Conservation (phyloP, 495 filamentous ascomycete species). For the Haplographium delicatum region DNA sequence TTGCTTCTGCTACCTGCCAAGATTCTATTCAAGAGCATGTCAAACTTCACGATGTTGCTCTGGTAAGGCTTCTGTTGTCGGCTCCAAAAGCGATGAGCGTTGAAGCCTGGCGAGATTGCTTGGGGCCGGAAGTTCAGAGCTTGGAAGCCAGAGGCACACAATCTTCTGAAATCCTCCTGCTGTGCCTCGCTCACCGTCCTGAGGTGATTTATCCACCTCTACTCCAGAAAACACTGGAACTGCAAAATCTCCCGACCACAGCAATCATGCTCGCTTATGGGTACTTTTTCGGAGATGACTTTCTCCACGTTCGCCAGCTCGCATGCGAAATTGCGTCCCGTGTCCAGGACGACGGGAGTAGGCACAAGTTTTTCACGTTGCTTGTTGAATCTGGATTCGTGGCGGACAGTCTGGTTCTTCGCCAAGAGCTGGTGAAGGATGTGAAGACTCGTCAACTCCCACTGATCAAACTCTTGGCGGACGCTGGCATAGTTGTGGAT, state of each 20-base stretch:
- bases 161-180: background rate
- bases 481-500: conserved; percentile 4
- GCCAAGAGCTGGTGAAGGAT: conserved; percentile 3
- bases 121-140: background rate
- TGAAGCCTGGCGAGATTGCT: conserved; percentile 6
- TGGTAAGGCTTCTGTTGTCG: conserved; percentile 9
- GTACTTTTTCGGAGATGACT: background rate
- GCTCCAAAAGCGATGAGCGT: conserved; percentile 8
- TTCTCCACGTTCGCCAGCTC: background rate
- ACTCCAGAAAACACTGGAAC: conserved; percentile 4
- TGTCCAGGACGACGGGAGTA: background rate
- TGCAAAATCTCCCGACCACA: conserved; percentile 3
- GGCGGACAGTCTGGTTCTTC: conserved; percentile 1
- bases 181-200: conserved; percentile 10
- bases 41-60: conserved; percentile 6
- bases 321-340: conserved; percentile 4
- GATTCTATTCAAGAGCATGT: conserved; percentile 4
- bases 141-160: background rate
- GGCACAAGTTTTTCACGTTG: conserved; percentile 11
- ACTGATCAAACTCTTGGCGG: conserved; percentile 4
- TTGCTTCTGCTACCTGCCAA: conserved; percentile 2
- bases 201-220: background rate
- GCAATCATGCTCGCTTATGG: conserved; percentile 10
- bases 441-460: conserved; percentile 5
- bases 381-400: conserved; percentile 2